phyloP scores from a whole-genome alignment of 2,329 filamentous ascomycete genomes.

The Macrophomina pseudophaseolina region DNA sequence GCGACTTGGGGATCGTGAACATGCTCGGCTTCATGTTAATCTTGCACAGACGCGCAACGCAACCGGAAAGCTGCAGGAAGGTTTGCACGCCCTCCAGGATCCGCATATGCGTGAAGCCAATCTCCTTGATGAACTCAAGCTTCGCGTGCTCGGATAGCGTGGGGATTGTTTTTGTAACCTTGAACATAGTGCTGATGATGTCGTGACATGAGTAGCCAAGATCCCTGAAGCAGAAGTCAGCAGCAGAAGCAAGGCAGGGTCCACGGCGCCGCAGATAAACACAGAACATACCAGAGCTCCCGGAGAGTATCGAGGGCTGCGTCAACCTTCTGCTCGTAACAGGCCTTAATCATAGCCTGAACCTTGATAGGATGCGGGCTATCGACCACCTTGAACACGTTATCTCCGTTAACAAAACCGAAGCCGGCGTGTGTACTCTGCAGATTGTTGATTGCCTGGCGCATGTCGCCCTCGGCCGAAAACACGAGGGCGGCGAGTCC shows the following conservation, averaged over 20 bases:
- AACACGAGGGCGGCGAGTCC: slow-evolving; percentile 96
- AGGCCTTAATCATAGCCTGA: slow-evolving; percentile 97
- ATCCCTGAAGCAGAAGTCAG: slow-evolving; percentile 53
- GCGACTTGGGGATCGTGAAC: slow-evolving; percentile 59
- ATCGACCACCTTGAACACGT: slow-evolving; percentile 97
- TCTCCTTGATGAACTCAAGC: slow-evolving; percentile 97
- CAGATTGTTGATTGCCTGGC: slow-evolving; percentile 97
- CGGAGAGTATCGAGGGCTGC: slow-evolving; percentile 82
- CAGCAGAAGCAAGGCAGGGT: not conserved
- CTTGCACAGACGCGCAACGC: slow-evolving; percentile 86
- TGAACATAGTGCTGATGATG: slow-evolving; percentile 99
- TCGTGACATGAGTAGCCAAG: slow-evolving; percentile 98
- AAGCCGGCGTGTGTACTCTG: slow-evolving; percentile 94
- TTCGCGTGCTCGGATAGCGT: slow-evolving; percentile 93
- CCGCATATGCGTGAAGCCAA: slow-evolving; percentile 99
- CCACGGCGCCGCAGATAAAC: not conserved
- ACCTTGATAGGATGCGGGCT: slow-evolving; percentile 97
- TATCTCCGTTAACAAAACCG: slow-evolving; percentile 95
- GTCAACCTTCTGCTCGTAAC: slow-evolving; percentile 90
- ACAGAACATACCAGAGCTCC: slow-evolving; percentile 77
- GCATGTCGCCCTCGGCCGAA: slow-evolving; percentile 97
- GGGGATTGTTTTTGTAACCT: slow-evolving; percentile 93
- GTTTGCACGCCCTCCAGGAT: slow-evolving; percentile 98
- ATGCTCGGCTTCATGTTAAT: slow-evolving; percentile 94
- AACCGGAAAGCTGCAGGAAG: slow-evolving; percentile 89